Percentiles rank a stretch among this genome's conserved stretches.
These are phyloP conservation scores for Paracamarosporium sp. DNA, from an alignment of 2,329 filamentous ascomycete species.

Conservation along the genomic window DNA sequence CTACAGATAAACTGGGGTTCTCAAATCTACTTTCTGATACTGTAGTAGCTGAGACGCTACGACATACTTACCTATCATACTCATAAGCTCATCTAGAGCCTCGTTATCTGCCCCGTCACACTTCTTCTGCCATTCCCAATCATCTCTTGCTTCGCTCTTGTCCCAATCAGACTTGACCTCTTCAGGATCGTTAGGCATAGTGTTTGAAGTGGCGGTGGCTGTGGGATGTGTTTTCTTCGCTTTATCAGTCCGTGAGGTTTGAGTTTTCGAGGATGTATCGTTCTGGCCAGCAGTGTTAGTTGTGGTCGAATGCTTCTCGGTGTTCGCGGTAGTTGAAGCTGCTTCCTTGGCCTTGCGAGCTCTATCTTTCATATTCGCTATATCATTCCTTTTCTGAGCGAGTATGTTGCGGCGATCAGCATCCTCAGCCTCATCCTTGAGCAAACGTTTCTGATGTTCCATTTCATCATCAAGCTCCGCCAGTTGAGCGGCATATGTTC, in stretches of 20 bases:
- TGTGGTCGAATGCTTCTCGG: background rate
- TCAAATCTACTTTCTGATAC: too few relatives aligned
- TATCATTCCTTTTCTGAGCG: constrained; percentile 55
- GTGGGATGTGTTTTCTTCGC: too few relatives aligned
- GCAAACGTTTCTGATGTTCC: constrained; percentile 52
- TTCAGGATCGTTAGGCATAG: too few relatives aligned
- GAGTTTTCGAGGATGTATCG: background rate
- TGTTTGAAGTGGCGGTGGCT: too few relatives aligned
- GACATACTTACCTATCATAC: constrained; percentile 68
- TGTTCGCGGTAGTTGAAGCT: background rate
- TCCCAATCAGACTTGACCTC: too few relatives aligned
- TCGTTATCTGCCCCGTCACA: constrained; percentile 58
- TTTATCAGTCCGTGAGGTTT: background rate
- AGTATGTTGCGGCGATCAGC: constrained; percentile 54
- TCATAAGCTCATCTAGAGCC: constrained; percentile 69
- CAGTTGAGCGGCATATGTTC: constrained; percentile 54
- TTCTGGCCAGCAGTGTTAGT: background rate
- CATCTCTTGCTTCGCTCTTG: constrained; percentile 46
- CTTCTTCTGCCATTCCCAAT: constrained; percentile 70
- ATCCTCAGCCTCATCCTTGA: constrained; percentile 55
- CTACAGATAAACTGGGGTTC: too few relatives aligned
- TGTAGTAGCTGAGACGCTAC: too few relatives aligned
- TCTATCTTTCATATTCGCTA: constrained; percentile 47
- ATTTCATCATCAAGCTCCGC: constrained; percentile 63
- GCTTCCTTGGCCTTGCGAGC: background rate